Conservation (phyloP, 306 rosid species). For the Fragaria ananassa region DNA sequence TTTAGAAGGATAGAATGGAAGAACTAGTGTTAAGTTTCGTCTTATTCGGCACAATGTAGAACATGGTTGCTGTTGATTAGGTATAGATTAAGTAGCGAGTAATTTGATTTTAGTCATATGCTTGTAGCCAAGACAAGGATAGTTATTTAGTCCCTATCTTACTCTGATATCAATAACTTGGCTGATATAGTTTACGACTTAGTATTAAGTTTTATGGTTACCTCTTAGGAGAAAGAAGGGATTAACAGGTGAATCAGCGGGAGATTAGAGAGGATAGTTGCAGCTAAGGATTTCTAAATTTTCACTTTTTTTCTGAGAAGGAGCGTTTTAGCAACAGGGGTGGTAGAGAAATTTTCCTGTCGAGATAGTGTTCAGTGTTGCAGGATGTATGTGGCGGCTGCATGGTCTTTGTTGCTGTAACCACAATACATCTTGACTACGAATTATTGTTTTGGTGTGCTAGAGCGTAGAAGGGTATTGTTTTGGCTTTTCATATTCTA, state of each 20-base stretch:
- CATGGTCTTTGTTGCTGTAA: neutral
- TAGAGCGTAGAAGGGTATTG: neutral
- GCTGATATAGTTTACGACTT: neutral
- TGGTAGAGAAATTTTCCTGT: neutral
- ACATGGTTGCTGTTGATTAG: neutral
- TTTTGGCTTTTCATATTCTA: neutral
- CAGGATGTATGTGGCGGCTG: neutral
- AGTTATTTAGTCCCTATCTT: neutral
- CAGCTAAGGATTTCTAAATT: neutral
- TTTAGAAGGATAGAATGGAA: too few species aligned
- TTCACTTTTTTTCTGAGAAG: neutral
- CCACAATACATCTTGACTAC: neutral
- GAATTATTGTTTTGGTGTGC: neutral
- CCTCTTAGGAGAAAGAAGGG: neutral
- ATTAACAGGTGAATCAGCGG: neutral
- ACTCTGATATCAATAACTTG: neutral
- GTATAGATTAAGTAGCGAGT: neutral
- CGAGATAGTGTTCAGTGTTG: constrained; percentile 1
- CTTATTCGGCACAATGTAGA: neutral
- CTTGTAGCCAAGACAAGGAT: neutral
- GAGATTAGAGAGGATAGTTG: constrained; percentile 2
- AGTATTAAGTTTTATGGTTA: neutral
- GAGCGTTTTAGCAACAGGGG: neutral
- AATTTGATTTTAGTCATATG: neutral
- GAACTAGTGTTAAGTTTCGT: neutral